A percentile compares a stretch with the other conserved stretches of the same genome.
These are phyloP conservation scores for Hamigera avellanea DNA, from an alignment of 495 filamentous ascomycete genomes.

Conservation along the genomic window DNA sequence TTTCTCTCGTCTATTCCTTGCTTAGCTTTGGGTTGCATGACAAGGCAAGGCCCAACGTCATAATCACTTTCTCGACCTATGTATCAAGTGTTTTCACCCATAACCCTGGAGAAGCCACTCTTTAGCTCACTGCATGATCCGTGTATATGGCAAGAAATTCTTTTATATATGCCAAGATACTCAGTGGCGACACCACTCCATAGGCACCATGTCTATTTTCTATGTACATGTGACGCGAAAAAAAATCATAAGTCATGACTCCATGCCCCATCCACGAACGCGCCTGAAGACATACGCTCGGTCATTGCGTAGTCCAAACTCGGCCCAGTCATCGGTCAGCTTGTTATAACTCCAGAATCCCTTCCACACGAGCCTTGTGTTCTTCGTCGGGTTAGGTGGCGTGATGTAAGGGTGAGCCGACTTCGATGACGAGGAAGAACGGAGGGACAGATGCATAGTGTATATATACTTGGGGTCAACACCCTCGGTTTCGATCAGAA, in stretches of 20 bases:
- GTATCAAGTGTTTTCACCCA: no score
- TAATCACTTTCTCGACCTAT: no score
- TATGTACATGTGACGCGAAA: no score
- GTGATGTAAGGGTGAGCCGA: constrained; percentile 15
- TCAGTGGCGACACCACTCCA: no score
- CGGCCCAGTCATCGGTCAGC: constrained; percentile 80
- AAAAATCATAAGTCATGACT: constrained; percentile 3
- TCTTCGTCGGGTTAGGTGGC: constrained; percentile 35
- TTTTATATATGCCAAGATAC: no score
- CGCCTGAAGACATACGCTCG: constrained; percentile 80
- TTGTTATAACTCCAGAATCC: constrained; percentile 87
- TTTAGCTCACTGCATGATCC: no score
- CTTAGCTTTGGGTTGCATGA: no score
- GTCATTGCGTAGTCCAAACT: constrained; percentile 74
- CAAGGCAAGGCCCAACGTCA: no score
- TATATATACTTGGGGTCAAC: constrained; percentile 66
- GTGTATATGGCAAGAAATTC: no score
- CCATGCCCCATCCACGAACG: constrained; percentile 44
- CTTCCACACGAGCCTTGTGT: constrained; percentile 81
- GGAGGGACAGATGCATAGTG: constrained; percentile 61
- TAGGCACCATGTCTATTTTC: no score
- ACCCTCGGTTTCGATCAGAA: constrained; percentile 83
- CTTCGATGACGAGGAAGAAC: constrained; percentile 41
- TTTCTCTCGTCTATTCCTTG: no score
- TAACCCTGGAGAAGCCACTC: no score